Conservation (phyloP, 495 filamentous ascomycete species). For the Aspergillus kassunensis region DNA sequence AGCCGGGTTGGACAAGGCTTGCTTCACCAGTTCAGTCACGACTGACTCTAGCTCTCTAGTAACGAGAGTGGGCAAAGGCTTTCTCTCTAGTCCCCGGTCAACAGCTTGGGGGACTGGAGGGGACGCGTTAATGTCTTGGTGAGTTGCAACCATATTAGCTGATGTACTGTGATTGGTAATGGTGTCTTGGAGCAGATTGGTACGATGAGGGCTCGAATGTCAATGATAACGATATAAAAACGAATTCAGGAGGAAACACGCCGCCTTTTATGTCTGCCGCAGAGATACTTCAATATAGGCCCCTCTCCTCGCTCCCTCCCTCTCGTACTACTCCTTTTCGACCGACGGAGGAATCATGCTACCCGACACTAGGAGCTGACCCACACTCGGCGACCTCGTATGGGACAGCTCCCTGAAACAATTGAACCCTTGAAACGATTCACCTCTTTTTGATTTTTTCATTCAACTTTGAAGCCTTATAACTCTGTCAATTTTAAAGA, state of each 20-base stretch:
- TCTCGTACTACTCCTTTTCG: neutral
- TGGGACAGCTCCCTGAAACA: no score
- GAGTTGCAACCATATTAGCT: constrained; percentile 3
- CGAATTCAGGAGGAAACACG: neutral
- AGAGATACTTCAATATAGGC: neutral
- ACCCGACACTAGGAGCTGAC: no score
- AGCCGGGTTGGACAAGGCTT: constrained; percentile 2
- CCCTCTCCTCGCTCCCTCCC: neutral
- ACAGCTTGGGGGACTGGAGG: constrained; percentile 3
- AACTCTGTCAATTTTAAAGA: no score
- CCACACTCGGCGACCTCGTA: no score
- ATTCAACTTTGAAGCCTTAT: no score
- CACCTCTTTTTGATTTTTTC: no score
- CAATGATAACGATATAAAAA: neutral
- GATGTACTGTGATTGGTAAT: neutral
- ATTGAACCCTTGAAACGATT: no score
- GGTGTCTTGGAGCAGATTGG: constrained; percentile 1
- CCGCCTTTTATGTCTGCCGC: neutral
- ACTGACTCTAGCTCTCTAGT: neutral
- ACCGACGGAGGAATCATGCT: neutral
- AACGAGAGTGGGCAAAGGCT: neutral
- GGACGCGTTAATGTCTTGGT: constrained; percentile 2
- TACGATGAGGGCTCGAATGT: neutral
- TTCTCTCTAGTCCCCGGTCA: neutral
- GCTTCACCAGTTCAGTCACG: neutral